Conservation (phyloP, 345 rosid genomes). For the Sonneratia alba region DNA sequence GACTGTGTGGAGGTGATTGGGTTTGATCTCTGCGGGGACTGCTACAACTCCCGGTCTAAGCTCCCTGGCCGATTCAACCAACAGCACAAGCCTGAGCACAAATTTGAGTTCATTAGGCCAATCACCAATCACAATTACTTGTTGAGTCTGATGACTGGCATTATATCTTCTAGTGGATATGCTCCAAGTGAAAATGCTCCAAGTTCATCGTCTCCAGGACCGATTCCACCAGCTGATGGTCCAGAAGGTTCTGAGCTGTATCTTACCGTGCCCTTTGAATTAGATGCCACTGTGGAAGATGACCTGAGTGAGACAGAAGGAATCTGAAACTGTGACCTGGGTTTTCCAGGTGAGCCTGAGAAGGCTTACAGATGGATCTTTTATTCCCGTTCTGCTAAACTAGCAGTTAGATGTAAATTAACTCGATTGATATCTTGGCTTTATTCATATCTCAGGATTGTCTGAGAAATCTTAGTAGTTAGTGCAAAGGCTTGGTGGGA, state of each 20-base stretch:
- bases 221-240: background rate
- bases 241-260: conserved; percentile 8
- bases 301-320: background rate
- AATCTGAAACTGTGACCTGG: background rate
- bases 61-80: conserved; percentile 85
- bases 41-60: conserved; percentile 47
- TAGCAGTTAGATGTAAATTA: background rate
- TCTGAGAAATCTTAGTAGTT: background rate
- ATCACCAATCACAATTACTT: background rate
- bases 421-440: background rate
- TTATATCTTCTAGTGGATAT: background rate
- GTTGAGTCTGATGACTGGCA: conserved; percentile 5
- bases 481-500: background rate
- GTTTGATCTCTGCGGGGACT: conserved; percentile 79
- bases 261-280: background rate
- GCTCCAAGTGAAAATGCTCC: conserved; percentile 12
- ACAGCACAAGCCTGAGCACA: conserved; percentile 77
- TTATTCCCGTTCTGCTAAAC: background rate
- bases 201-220: background rate
- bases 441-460: background rate
- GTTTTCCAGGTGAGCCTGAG: background rate
- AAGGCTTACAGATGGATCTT: background rate
- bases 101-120: conserved; percentile 19
- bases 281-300: background rate
- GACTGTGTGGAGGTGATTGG: conserved; percentile 59